Evolutionary conservation across 2,329 filamentous ascomycete species (phyloP), one percentile per base, ranked within the genome.

Genomic region (Sporothrix curviconia): DNA sequence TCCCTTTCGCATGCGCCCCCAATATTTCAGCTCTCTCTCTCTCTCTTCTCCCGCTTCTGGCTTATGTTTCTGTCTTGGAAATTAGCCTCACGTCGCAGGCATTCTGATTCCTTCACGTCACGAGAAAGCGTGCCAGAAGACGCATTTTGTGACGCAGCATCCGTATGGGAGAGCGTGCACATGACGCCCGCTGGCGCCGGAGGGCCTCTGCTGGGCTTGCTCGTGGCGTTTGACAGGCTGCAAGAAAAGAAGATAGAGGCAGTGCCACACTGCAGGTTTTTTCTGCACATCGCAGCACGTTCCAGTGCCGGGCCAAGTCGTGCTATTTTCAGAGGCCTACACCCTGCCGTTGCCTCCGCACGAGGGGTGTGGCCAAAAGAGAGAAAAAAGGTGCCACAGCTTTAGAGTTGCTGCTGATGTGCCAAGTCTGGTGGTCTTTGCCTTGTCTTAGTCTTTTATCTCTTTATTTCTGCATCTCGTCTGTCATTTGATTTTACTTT

Each of bases 281-380:
- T 37, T 44, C 25, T 54, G 39, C 37, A 24, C 17, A n/a, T n/a
- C n/a, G n/a, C 28, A 32, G 6, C 11, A 11, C 40, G 17, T 44
- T 46, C 52, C 17, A 24, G 8, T 25, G 7, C 30, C 36, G 34
- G 51, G 51, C 51, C 51, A 43, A 39, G 49, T 32, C 49, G 39
- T 32, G 49, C 34, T 32, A 34, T 51, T 34, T 34, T 39, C 32
- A 28, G 34, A 39, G 22, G 34, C 14, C 49, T 51, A 34, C 22
- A 25, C 49, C 49, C 49, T 51, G 34, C 39, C 47, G 12, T 51
- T 22, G 34, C 22, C 49, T 51, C 49, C 34, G 22, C 34, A 7
- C 14, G 49, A 51, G 34, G 47, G 49, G 49, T 37, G 47, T 51
- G 49, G 49, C 49, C 49, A 51, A 51, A 51, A 40, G 22, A 51